A percentile compares a stretch with the other conserved stretches of the same genome.
These are phyloP conservation scores for Tricholoma hemisulphureum DNA, from an alignment of 768 basidiomycete species.

Conservation along the genomic window DNA sequence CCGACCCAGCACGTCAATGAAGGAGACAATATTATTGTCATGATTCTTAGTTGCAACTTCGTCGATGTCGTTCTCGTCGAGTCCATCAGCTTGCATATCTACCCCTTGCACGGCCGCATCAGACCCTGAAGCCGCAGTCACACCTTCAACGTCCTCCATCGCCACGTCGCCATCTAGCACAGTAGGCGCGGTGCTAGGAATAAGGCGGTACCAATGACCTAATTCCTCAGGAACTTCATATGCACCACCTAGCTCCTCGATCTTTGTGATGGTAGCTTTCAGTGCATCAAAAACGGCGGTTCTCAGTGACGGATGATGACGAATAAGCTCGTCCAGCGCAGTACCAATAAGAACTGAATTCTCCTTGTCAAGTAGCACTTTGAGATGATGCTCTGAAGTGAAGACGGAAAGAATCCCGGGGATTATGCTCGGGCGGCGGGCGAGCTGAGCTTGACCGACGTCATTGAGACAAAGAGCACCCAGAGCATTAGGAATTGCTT, in stretches of 20 bases:
- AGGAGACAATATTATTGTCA: constrained; percentile 75
- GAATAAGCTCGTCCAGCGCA: constrained; percentile 90
- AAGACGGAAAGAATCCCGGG: constrained; percentile 83
- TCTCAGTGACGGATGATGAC: constrained; percentile 92
- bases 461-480: constrained; percentile 96
- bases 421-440: constrained; percentile 76
- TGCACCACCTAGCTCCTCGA: constrained; percentile 69
- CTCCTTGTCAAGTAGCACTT: constrained; percentile 88
- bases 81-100: constrained; percentile 12
- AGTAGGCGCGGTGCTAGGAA: constrained; percentile 23
- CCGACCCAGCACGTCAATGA: constrained; percentile 75
- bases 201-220: constrained; percentile 64
- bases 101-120: constrained; percentile 15
- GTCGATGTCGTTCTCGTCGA: constrained; percentile 21
- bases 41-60: constrained; percentile 46
- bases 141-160: constrained; percentile 47
- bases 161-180: constrained; percentile 36
- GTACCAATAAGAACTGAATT: constrained; percentile 87
- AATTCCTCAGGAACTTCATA: constrained; percentile 57
- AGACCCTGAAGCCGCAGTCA: constrained; percentile 14
- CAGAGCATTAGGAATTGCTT: constrained; percentile 91
- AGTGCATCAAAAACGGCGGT: constrained; percentile 74
- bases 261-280: constrained; percentile 63
- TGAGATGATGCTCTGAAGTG: constrained; percentile 79
- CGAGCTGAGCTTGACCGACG: constrained; percentile 77